A percentile compares a stretch with the other conserved stretches of the same genome.
Evolutionary conservation across 2,329 filamentous ascomycete genomes (phyloP).

Genomic region (Paracoccidioides brasiliensis): DNA sequence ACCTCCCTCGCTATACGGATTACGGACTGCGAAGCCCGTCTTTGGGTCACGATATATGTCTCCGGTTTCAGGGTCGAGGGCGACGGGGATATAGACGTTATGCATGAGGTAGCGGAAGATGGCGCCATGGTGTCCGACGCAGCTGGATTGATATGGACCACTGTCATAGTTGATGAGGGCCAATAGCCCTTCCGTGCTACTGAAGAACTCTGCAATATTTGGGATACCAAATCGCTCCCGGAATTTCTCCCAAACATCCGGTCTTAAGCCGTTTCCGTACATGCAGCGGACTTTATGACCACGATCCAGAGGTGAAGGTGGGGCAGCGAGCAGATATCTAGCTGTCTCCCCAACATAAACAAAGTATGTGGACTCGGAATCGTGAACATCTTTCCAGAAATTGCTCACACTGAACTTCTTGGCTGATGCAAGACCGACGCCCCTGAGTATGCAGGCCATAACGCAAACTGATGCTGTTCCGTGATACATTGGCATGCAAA

Average conservation of each 20-base stretch:
- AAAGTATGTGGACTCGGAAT: conserved; percentile 55
- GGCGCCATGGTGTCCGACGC: conserved; percentile 59
- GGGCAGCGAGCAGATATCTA: conserved; percentile 57
- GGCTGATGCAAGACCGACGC: conserved; percentile 31
- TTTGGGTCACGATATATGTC: conserved; percentile 52
- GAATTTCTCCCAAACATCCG: conserved; percentile 56
- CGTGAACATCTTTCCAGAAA: conserved; percentile 62
- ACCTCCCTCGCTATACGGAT: conserved; percentile 55
- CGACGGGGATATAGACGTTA: conserved; percentile 51
- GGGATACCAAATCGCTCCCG: conserved; percentile 24
- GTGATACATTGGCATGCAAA: conserved; percentile 67
- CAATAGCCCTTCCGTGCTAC: conserved; percentile 61
- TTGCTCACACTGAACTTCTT: conserved; percentile 49
- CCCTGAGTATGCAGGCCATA: conserved; percentile 42
- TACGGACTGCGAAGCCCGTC: conserved; percentile 53
- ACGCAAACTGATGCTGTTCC: conserved; percentile 54
- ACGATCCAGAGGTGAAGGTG: conserved; percentile 35
- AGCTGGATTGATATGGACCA: conserved; percentile 49
- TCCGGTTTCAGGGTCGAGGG: conserved; percentile 54
- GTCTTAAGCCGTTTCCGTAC: conserved; percentile 39
- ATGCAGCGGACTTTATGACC: conserved; percentile 34
- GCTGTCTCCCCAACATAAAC: conserved; percentile 69
- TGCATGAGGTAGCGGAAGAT: conserved; percentile 42
- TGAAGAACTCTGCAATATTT: conserved; percentile 62
- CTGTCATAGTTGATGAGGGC: conserved; percentile 45